phyloP scores from a whole-genome alignment of 2,329 filamentous ascomycete species.

The Cladorrhinum sp. region DNA sequence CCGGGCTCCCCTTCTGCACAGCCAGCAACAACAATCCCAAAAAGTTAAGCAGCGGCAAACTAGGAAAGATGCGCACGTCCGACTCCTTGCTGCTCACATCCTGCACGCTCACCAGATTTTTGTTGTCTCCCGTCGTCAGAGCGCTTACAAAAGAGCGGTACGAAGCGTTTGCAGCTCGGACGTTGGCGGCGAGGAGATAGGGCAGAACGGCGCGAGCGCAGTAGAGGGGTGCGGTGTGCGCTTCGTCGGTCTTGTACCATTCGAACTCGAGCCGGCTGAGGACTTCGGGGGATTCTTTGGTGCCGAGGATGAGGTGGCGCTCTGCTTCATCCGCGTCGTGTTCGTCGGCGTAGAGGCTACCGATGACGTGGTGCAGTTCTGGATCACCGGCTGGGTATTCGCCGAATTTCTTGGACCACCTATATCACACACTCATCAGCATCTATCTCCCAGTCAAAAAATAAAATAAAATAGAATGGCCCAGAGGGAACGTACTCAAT shows the following conservation, averaged over 20 bases:
- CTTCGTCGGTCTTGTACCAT: conserved; percentile 88
- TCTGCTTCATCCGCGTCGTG: conserved; percentile 93
- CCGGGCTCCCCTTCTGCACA: conserved; percentile 72
- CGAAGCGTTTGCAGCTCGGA: conserved; percentile 81
- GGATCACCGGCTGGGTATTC: conserved; percentile 89
- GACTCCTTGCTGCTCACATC: conserved; percentile 71
- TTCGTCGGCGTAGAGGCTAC: conserved; percentile 86
- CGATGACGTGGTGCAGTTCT: conserved; percentile 89
- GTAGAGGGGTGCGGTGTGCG: conserved; percentile 83
- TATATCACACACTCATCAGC: conserved; percentile 29
- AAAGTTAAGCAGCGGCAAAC: conserved; percentile 93
- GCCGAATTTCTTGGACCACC: conserved; percentile 82
- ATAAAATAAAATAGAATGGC: not conserved
- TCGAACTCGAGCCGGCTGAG: conserved; percentile 82
- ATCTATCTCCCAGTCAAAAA: too few relatives aligned
- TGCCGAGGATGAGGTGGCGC: conserved; percentile 82
- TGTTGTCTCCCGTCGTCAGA: conserved; percentile 52
- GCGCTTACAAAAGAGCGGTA: conserved; percentile 72
- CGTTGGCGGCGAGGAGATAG: conserved; percentile 85
- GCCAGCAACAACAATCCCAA: conserved; percentile 79
- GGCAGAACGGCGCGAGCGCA: conserved; percentile 83
- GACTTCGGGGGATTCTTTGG: conserved; percentile 78
- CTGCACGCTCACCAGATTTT: conserved; percentile 63
- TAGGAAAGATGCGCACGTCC: conserved; percentile 81
- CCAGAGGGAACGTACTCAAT: conserved; percentile 55